Base-by-base conservation (phyloP, 2,329 filamentous ascomycete species). In the Colletotrichum endophyticum region DNA sequence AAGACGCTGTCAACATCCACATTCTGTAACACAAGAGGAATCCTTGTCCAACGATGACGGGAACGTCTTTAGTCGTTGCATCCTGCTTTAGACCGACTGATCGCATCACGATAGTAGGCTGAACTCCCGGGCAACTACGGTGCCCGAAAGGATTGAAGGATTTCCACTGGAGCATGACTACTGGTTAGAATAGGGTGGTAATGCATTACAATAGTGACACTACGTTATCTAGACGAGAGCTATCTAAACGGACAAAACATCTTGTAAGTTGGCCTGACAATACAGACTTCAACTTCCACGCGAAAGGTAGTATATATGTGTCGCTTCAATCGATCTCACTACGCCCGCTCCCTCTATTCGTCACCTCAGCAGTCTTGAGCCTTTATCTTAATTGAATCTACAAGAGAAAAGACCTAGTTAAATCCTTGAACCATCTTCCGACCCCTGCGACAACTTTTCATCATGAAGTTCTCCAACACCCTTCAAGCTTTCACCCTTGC, bases 91-190 rank as follows among this genome's bases (percentile, higher is more conserved):
- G 39, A n/a, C 19, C 19, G 39, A 44, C 1, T n/a, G 19, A 0
- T n/a, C 19, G 0, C 8, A 19, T 44, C 19, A 44, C 5, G 39
- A 44, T 4, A 44, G 9, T 11, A n/a, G 5, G 0, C 0, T 44
- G 19, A 11, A 44, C 9, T 44, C 9, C 39, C 39, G 19, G 8
- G 39, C 3, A 44, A 44, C 36, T 39, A 39, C 36, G 16, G 39
- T 44, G 39, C 39, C 39, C 39, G 39, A n/a, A 44, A 44, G 39
- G 19, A 44, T 44, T 44, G 39, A 6, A n/a, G 39, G 39, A 44
- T 44, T 44, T 1, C 16, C 39, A 2, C 19, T 49, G 9, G 3
- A 49, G 39, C 39, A 11, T 49, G 4, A 49, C 39, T 49, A 12
- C 19, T 49, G 39, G 19, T n/a, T n/a, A 49, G 3, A 49, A n/a